Evolutionary conservation across 2,329 filamentous ascomycete genomes (phyloP).

Genomic region (Sphaerulina populicola): DNA sequence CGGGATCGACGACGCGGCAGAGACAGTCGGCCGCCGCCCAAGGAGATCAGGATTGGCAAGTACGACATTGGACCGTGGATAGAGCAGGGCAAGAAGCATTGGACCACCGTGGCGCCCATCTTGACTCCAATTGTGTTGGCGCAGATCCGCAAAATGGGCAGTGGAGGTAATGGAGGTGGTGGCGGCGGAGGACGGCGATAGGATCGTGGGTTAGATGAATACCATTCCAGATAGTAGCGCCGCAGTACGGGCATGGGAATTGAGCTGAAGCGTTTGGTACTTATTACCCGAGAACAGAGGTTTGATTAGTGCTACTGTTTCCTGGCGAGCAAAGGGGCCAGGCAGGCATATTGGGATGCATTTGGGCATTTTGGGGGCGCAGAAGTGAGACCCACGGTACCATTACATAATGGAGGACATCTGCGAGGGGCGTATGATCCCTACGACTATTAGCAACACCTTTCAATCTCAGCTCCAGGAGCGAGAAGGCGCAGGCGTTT

Average conservation of each 20-base stretch:
- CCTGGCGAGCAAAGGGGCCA: neutral
- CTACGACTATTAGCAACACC: neutral
- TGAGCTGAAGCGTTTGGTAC: neutral
- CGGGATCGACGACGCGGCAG: slow-evolving; percentile 14
- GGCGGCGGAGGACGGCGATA: slow-evolving; percentile 4
- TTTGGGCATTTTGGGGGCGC: neutral
- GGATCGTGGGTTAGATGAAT: slow-evolving; percentile 5
- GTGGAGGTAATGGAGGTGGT: slow-evolving; percentile 2
- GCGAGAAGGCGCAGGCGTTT: neutral
- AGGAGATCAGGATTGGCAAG: slow-evolving; percentile 29
- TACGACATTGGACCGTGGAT: slow-evolving; percentile 30
- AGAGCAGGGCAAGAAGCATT: slow-evolving; percentile 32
- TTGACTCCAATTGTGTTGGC: slow-evolving; percentile 29
- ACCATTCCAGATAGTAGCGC: neutral
- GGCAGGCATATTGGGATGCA: neutral
- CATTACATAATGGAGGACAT: neutral
- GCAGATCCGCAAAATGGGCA: slow-evolving; percentile 19
- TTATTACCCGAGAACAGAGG: neutral
- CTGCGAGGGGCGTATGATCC: neutral
- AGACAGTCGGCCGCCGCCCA: slow-evolving; percentile 18
- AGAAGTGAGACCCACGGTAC: neutral
- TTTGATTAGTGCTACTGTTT: neutral
- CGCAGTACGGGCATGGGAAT: neutral
- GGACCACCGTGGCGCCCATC: slow-evolving; percentile 28
- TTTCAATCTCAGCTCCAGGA: neutral